Evolutionary conservation across 73 alveolate genomes (phyloP), one percentile per base, ranked within the genome.

Genomic region (Urostyla sp.): DNA sequence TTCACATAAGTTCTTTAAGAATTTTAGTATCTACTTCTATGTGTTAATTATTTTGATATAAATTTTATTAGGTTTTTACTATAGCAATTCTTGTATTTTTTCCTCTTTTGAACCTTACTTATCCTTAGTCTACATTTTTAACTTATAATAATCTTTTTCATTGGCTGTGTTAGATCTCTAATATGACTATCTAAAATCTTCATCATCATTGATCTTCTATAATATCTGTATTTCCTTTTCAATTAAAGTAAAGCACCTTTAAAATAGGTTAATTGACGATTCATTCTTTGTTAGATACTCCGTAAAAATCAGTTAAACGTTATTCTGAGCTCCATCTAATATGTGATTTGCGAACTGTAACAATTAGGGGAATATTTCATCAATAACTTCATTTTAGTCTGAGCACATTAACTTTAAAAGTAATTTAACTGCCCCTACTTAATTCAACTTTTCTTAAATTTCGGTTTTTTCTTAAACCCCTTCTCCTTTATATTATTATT

Each of bases 1-100:
- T 30, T 77, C 89, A 45, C 89, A 77, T 0, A 77, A 48, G 28
- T 57, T 50, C 66, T 77, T 59, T 20, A 77, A 45, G 75, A 77
- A 77, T 26, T 38, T 60, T 1, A 77, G 72, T 27, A 77, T 46
- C 28, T 77, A 52, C 31, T 60, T 57, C 36, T 77, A 48, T 35
- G 44, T 66, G 40, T 75, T 75, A 18, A 73, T 73, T 32, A 52
- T 32, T 30, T 48, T 51, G 11, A 44, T n/a, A 51, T 50, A 73
- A 11, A 61, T 75, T 32, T 73, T 73, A 1, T 37, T n/a, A 10
- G 18, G n/a, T 30, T 73, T 73, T n/a, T 54, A 55, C 13, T 8
- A 6, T n/a, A 15, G 16, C 20, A 6, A 15, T n/a, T 20, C 73
- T 40, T 18, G 36, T 4, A 27, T 36, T 38, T 18, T 40, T 40